Percentiles rank a stretch among this genome's conserved stretches.
Evolutionary conservation across 2,329 filamentous ascomycete species (phyloP).

Genomic region (Diaporthe vaccinii): DNA sequence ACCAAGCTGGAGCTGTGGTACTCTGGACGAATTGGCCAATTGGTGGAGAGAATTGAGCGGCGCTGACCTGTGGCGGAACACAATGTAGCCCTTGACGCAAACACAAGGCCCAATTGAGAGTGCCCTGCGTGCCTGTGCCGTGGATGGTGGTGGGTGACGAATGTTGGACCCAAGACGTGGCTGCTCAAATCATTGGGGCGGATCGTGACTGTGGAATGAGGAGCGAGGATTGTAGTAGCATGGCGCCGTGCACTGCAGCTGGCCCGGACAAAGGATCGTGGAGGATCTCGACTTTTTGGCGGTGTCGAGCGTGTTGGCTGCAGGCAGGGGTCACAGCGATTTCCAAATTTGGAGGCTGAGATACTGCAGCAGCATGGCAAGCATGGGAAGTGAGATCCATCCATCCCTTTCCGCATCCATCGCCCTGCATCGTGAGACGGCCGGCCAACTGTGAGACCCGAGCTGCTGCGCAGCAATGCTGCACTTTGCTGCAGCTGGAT

Average conservation of each 20-base stretch:
- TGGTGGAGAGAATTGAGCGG: slow-evolving; percentile 19
- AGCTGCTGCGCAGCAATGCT: neutral
- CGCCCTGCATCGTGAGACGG: slow-evolving; percentile 26
- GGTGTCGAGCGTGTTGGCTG: slow-evolving; percentile 16
- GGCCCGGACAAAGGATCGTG: slow-evolving; percentile 25
- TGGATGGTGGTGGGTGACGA: neutral
- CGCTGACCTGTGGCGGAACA: slow-evolving; percentile 18
- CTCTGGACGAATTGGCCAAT: slow-evolving; percentile 36
- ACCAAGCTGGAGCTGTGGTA: neutral
- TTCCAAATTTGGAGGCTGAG: slow-evolving; percentile 31
- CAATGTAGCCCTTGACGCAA: slow-evolving; percentile 2
- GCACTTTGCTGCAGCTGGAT: neutral
- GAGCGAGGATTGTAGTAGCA: slow-evolving; percentile 13
- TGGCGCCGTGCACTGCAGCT: slow-evolving; percentile 13
- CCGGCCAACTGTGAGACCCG: slow-evolving; percentile 8
- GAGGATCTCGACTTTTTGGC: slow-evolving; percentile 19
- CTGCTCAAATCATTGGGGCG: neutral
- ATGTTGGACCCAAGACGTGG: slow-evolving; percentile 28
- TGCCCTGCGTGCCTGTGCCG: neutral
- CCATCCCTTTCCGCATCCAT: slow-evolving; percentile 21
- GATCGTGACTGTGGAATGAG: neutral
- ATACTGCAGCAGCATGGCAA: neutral
- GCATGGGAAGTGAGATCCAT: neutral
- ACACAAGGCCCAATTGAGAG: slow-evolving; percentile 7
- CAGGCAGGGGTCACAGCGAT: slow-evolving; percentile 4